Conservation (phyloP, 2,329 filamentous ascomycete genomes). For the Aspergillus ibericus region DNA sequence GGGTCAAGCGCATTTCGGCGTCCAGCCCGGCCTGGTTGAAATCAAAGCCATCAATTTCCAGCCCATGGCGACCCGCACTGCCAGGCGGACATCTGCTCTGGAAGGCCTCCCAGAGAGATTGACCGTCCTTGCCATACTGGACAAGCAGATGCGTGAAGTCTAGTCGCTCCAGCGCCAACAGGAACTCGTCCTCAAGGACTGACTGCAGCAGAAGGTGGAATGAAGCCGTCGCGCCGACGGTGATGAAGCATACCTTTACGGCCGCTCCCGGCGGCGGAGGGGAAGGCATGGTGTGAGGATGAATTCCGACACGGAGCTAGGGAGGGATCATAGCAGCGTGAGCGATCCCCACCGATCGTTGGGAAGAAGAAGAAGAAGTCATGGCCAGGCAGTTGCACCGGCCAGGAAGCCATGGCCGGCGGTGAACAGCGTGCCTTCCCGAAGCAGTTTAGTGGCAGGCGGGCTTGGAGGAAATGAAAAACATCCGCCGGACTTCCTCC, state of each 20-base stretch:
- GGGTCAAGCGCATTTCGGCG: slow-evolving; percentile 57
- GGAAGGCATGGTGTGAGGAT: slow-evolving; percentile 12
- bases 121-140: slow-evolving; percentile 75
- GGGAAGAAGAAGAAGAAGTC: no score
- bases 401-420: background rate
- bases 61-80: slow-evolving; percentile 32
- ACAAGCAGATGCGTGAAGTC: slow-evolving; percentile 72
- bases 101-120: slow-evolving; percentile 52
- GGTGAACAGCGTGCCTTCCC: slow-evolving; percentile 3
- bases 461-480: slow-evolving; percentile 14
- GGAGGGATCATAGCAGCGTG: background rate
- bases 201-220: slow-evolving; percentile 72
- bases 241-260: slow-evolving; percentile 70
- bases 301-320: background rate
- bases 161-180: slow-evolving; percentile 57
- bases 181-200: slow-evolving; percentile 62
- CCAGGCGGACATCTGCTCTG: slow-evolving; percentile 25
- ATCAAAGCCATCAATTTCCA: slow-evolving; percentile 63
- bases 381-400: no score
- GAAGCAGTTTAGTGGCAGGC: slow-evolving; percentile 24
- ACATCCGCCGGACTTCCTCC: slow-evolving; percentile 18
- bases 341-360: background rate
- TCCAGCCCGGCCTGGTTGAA: slow-evolving; percentile 64
- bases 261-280: slow-evolving; percentile 2
- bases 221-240: slow-evolving; percentile 85